Conservation (phyloP, 2,329 filamentous ascomycete genomes). For the Epichloe uncinata region DNA sequence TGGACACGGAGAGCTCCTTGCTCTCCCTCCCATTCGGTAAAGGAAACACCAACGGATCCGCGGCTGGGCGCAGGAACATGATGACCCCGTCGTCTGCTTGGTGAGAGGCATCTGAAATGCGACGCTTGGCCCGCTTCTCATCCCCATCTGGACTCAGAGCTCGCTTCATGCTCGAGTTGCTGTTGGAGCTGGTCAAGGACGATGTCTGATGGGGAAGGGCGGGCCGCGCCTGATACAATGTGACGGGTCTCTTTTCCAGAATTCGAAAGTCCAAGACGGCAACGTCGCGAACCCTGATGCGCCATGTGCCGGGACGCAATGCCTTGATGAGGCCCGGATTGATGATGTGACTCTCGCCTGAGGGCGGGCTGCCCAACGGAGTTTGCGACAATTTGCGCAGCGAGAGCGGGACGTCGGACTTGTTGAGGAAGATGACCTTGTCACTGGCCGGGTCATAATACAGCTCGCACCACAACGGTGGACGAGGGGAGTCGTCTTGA, state of each 20-base stretch:
- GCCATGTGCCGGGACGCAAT: conserved; percentile 42
- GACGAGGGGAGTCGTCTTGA: conserved; percentile 28
- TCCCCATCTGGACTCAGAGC: conserved; percentile 32
- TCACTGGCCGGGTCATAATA: conserved; percentile 48
- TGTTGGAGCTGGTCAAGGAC: conserved; percentile 19
- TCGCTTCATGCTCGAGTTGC: conserved; percentile 37
- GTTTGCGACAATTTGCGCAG: conserved; percentile 32
- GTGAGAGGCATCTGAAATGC: conserved; percentile 20
- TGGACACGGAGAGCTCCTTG: conserved; percentile 32
- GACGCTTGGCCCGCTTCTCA: conserved; percentile 30
- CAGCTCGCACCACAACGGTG: conserved; percentile 44
- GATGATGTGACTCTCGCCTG: conserved; percentile 29
- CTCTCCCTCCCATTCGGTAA: conserved; percentile 32
- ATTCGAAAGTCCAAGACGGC: conserved; percentile 45
- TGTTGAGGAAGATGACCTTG: conserved; percentile 42
- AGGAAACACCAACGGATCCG: conserved; percentile 38
- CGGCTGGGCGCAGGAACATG: conserved; percentile 37
- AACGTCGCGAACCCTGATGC: conserved; percentile 34
- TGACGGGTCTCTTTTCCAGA: conserved; percentile 38
- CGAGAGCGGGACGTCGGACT: conserved; percentile 39
- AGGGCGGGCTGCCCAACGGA: conserved; percentile 23
- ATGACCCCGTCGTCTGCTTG: conserved; percentile 35
- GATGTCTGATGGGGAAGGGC: conserved; percentile 15
- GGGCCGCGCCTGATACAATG: conserved; percentile 22
- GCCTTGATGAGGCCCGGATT: conserved; percentile 31